phyloP scores from a whole-genome alignment of 2,329 filamentous ascomycete genomes.

The Paraconiothyrium brasiliense region DNA sequence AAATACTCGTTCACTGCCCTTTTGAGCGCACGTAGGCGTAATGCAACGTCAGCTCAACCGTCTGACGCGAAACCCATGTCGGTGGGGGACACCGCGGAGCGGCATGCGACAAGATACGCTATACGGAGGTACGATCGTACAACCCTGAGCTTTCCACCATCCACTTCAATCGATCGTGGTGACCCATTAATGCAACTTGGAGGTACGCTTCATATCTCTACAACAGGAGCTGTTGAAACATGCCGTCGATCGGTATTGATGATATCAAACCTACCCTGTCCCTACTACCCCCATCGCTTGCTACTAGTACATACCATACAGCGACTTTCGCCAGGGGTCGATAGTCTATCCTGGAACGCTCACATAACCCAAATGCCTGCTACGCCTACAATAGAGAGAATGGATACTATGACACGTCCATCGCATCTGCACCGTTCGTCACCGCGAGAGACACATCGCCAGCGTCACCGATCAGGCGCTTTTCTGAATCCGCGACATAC shows the following conservation, averaged over 20 bases:
- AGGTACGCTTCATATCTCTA: background rate
- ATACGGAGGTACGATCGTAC: background rate
- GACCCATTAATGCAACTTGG: background rate
- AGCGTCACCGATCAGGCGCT: constrained; percentile 88
- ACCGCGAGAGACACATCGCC: constrained; percentile 77
- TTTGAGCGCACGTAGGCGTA: background rate
- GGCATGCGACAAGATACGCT: background rate
- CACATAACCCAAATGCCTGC: constrained; percentile 28
- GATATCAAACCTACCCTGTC: background rate
- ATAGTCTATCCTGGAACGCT: constrained; percentile 34
- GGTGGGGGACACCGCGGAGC: background rate
- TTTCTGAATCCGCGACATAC: constrained; percentile 90
- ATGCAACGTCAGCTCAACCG: background rate
- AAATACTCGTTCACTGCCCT: background rate
- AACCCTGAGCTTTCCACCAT: background rate
- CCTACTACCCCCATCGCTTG: background rate
- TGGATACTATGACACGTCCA: constrained; percentile 70
- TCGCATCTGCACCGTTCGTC: constrained; percentile 68
- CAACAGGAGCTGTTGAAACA: background rate
- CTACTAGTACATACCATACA: constrained; percentile 26
- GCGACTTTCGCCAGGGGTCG: constrained; percentile 25
- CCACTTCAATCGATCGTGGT: background rate
- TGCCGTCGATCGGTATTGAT: background rate
- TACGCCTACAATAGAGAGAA: constrained; percentile 30
- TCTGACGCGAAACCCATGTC: background rate